Base-by-base conservation (phyloP, 2,329 filamentous ascomycete species). In the Trichoderma brevicompactum region DNA sequence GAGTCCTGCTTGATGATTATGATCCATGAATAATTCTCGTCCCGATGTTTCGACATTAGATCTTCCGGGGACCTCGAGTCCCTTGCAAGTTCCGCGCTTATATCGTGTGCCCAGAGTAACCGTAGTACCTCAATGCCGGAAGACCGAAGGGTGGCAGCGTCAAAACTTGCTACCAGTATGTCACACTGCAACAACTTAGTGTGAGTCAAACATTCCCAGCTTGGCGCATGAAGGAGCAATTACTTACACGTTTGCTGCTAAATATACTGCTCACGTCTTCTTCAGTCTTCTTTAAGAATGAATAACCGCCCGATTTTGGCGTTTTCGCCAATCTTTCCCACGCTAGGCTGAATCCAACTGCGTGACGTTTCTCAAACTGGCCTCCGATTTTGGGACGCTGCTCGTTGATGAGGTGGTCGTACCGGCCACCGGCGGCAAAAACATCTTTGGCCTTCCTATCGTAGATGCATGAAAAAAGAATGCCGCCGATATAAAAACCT, bases 371-470 rank as follows among this genome's bases (percentile, higher is more conserved):
- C 64, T 86, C 83, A 49, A 85, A 81, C 65, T 85, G 85, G 28
- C 82, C 84, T 46, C 87, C 82, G 48, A 88, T 85, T 68, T 88
- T 89, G 5, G 91, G 91, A 8, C 89, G 86, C 73, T 96, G 91
- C 67, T 96, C 91, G 74, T 89, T 88, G 69, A 99, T 94, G 19
- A 99, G 80, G 54, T 88, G 87, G 75, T 99, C 96, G 74, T 99
- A 99, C 55, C 95, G 87, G 2, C 95, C 95, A 58, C 96, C 95
- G 38, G 94, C 95, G 6, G 94, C 95, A 73, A 98, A 92, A 0
- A 98, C 92, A 70, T 95, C 90, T 70, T 86, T 89, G 67, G 89
- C 86, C 74, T 92, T 96, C 68, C 86, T 89, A 74, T 98, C 94
- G 69, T 94, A 92, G 2, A 97, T 80, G 72, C 93, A 97, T 67